Evolutionary conservation across 2,329 filamentous ascomycete species (phyloP).

Genomic region (Hirsutella minnesotensis): DNA sequence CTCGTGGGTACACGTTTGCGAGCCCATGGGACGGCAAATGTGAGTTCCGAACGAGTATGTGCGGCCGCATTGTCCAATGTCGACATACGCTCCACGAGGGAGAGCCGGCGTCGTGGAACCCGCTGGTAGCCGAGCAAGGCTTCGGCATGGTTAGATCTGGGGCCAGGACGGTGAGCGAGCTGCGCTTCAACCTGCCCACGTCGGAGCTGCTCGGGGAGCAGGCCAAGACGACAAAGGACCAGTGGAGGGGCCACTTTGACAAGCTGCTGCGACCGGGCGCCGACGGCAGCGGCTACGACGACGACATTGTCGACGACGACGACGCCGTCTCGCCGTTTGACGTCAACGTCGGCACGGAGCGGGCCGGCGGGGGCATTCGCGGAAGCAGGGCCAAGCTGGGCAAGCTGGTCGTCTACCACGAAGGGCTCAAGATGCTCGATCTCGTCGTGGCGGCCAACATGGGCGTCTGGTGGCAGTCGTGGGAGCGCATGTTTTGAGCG

Average conservation of each 20-base stretch:
- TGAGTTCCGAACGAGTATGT: conserved; percentile 69
- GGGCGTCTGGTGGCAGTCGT: conserved; percentile 86
- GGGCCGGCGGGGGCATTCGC: conserved; percentile 72
- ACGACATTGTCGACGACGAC: conserved; percentile 27
- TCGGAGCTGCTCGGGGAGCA: conserved; percentile 32
- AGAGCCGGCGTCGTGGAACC: conserved; percentile 25
- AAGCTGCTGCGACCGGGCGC: conserved; percentile 20
- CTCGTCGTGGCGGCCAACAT: conserved; percentile 83
- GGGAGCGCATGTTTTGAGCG: conserved; percentile 48
- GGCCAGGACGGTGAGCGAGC: conserved; percentile 55
- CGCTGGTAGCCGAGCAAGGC: conserved; percentile 26
- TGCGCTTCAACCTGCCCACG: conserved; percentile 79
- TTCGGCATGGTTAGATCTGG: conserved; percentile 16
- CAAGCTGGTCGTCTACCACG: conserved; percentile 80
- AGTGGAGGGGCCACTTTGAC: conserved; percentile 29
- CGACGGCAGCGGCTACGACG: conserved; percentile 15
- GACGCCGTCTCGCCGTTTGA: conserved; percentile 40
- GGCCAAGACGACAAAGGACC: conserved; percentile 17
- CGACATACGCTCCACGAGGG: conserved; percentile 53
- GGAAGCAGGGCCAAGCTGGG: conserved; percentile 87
- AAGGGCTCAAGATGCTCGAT: conserved; percentile 93
- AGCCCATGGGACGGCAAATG: conserved; percentile 84
- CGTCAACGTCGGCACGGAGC: conserved; percentile 67
- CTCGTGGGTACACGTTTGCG: conserved; percentile 62
- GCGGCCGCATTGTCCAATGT: conserved; percentile 64